A percentile compares a stretch with the other conserved stretches of the same genome.
phyloP scores from a whole-genome alignment of 1,284 basidiomycete species.

The Boletus sp. region DNA sequence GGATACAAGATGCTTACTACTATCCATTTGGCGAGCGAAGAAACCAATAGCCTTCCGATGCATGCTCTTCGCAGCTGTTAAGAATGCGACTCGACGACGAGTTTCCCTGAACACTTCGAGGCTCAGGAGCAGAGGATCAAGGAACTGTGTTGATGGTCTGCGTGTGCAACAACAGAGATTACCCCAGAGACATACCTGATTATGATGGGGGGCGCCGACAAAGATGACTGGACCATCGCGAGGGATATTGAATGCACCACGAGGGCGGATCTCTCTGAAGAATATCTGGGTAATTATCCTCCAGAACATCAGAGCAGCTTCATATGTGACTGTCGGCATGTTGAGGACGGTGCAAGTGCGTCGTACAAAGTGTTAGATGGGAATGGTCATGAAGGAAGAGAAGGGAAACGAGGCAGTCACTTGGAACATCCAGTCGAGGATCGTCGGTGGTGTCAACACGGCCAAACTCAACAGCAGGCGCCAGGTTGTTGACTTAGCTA shows the following conservation, averaged over 20 bases:
- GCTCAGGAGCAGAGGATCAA: conserved; percentile 89
- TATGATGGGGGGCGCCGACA: conserved; percentile 95
- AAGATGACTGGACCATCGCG: conserved; percentile 93
- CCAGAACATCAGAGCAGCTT: conserved; percentile 75
- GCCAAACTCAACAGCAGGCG: conserved; percentile 22
- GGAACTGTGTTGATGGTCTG: conserved; percentile 60
- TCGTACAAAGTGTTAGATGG: conserved; percentile 10
- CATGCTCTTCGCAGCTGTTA: conserved; percentile 95
- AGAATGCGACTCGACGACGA: conserved; percentile 80
- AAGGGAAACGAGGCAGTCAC: not conserved
- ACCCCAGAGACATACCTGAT: conserved; percentile 62
- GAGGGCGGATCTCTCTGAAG: conserved; percentile 94
- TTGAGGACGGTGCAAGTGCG: conserved; percentile 3
- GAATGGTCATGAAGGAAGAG: conserved; percentile 20
- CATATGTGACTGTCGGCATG: conserved; percentile 46
- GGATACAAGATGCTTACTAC: conserved; percentile 62
- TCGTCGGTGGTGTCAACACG: conserved; percentile 23
- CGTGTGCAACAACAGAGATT: conserved; percentile 1
- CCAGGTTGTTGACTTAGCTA: not conserved
- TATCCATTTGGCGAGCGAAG: conserved; percentile 84
- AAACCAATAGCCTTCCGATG: conserved; percentile 79
- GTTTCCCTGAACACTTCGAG: conserved; percentile 89
- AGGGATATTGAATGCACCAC: conserved; percentile 96
- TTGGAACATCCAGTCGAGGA: not conserved
- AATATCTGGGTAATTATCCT: conserved; percentile 89